Evolutionary conservation across 2,329 filamentous ascomycete genomes (phyloP).

Genomic region (Monosporascus sp.): DNA sequence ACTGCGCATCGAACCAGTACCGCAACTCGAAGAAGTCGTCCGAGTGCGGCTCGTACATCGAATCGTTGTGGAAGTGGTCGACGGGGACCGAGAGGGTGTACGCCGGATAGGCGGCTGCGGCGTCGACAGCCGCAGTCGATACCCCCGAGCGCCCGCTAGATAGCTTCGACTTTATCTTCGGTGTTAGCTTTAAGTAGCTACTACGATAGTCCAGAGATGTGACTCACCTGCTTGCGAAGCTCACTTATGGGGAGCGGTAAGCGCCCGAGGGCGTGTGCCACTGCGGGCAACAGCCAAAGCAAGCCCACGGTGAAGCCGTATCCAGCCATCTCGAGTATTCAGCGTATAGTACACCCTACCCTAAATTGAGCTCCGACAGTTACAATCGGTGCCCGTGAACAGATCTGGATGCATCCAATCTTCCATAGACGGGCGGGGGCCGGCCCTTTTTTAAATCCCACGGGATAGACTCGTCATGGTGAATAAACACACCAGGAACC

Average conservation of each 20-base stretch:
- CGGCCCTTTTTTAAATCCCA: background rate
- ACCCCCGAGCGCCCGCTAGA: background rate
- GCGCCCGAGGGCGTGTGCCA: background rate
- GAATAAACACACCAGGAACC: too few species aligned
- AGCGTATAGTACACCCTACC: background rate
- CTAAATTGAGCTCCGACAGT: background rate
- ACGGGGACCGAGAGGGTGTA: constrained; percentile 9
- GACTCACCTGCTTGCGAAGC: background rate
- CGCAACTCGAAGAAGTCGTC: constrained; percentile 11
- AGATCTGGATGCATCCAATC: background rate
- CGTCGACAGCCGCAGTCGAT: background rate
- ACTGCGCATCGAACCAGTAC: constrained; percentile 20
- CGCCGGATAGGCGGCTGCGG: background rate
- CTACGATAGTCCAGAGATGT: background rate
- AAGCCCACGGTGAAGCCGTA: background rate
- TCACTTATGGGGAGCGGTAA: background rate
- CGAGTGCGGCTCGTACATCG: constrained; percentile 1
- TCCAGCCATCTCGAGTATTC: background rate
- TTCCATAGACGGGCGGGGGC: background rate
- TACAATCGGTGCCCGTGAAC: background rate
- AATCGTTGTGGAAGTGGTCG: constrained; percentile 13
- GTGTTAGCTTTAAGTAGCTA: background rate
- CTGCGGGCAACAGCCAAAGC: background rate
- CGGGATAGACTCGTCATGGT: too few species aligned
- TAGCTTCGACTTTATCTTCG: background rate